These are phyloP conservation scores for Yueomyces sinensis DNA, from an alignment of 805 yeast species.

Conservation along the genomic window DNA sequence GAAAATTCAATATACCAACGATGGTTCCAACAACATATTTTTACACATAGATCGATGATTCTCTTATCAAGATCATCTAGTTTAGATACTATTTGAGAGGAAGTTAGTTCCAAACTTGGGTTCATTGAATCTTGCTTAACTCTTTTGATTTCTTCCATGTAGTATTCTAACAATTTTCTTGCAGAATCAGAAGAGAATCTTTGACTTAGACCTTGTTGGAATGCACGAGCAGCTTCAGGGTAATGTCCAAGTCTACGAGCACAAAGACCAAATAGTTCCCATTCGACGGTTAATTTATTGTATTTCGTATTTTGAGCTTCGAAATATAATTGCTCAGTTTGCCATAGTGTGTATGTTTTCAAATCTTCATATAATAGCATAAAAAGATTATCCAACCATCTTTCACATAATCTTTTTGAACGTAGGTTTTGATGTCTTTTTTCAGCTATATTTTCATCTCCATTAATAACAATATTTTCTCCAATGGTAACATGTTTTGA, in stretches of 20 bases:
- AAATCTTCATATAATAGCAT: constrained; percentile 62
- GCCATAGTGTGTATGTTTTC: constrained; percentile 82
- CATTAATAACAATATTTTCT: background rate
- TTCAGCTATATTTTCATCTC: constrained; percentile 2
- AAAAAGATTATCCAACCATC: constrained; percentile 70
- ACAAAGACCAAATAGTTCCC: constrained; percentile 84
- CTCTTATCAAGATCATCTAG: constrained; percentile 31
- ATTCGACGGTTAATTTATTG: constrained; percentile 68
- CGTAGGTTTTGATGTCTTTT: constrained; percentile 30
- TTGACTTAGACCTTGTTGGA: constrained; percentile 51
- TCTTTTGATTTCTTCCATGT: constrained; percentile 34
- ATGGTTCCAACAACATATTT: constrained; percentile 91
- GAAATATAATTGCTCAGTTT: constrained; percentile 79
- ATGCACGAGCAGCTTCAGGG: constrained; percentile 82
- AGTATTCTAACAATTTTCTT: constrained; percentile 56
- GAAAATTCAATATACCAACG: constrained; percentile 94
- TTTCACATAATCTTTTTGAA: constrained; percentile 55
- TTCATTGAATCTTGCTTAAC: constrained; percentile 9
- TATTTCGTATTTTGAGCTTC: constrained; percentile 77
- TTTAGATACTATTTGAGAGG: constrained; percentile 23
- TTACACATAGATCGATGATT: constrained; percentile 58
- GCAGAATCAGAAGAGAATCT: constrained; percentile 76
- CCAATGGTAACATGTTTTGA: background rate
- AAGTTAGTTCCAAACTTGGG: constrained; percentile 14
- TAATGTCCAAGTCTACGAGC: constrained; percentile 76